Percentiles rank a stretch among this genome's conserved stretches.
These are phyloP conservation scores for Scortechinia acanthostroma DNA, from an alignment of 2,329 filamentous ascomycete species.

Conservation along the genomic window DNA sequence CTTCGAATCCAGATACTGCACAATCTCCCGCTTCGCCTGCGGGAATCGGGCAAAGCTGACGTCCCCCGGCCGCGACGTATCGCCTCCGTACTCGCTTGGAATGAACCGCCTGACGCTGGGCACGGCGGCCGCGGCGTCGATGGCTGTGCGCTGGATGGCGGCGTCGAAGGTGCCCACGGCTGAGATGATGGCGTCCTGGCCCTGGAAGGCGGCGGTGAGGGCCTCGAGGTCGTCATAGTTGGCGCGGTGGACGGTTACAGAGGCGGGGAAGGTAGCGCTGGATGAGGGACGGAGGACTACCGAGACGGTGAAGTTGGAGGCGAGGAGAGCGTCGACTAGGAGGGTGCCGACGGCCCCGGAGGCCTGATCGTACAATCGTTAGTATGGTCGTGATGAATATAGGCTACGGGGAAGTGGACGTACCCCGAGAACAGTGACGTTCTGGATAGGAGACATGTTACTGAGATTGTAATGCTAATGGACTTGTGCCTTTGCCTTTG, in stretches of 20 bases:
- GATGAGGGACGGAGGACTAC: slow-evolving; percentile 44
- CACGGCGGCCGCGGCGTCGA: slow-evolving; percentile 50
- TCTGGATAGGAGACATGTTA: too few relatives aligned
- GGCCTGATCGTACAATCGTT: slow-evolving; percentile 10
- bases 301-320: slow-evolving; percentile 38
- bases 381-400: not conserved
- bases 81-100: slow-evolving; percentile 45
- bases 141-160: slow-evolving; percentile 33
- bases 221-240: slow-evolving; percentile 38
- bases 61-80: slow-evolving; percentile 25
- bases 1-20: too few relatives aligned
- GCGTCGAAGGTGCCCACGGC: slow-evolving; percentile 27
- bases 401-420: too few relatives aligned
- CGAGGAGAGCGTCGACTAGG: slow-evolving; percentile 25
- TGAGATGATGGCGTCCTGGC: slow-evolving; percentile 47
- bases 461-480: too few relatives aligned
- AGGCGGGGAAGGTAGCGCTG: slow-evolving; percentile 18
- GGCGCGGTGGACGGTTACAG: slow-evolving; percentile 30
- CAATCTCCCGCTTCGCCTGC: too few relatives aligned
- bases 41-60: too few relatives aligned
- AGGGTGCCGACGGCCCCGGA: slow-evolving; percentile 28
- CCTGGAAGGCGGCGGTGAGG: slow-evolving; percentile 39
- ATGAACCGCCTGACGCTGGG: slow-evolving; percentile 57
- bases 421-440: too few relatives aligned
- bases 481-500: too few relatives aligned